Base-by-base conservation (phyloP, 176 grass and related monocot species). In the Cymbopogon citratus region DNA sequence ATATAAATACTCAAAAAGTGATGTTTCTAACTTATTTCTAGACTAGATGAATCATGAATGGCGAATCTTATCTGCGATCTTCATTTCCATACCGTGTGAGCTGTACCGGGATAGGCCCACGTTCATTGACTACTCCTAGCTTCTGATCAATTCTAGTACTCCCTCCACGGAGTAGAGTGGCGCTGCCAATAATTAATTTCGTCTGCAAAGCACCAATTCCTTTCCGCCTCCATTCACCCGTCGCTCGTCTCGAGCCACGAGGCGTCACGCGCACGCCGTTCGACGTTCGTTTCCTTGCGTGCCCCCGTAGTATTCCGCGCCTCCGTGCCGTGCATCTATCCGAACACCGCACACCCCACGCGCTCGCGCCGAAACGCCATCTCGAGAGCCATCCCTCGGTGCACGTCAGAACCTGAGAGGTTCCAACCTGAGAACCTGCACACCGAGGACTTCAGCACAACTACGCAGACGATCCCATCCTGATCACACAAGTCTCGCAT, bases 211-310 rank as follows among this genome's bases (percentile, higher is more conserved):
- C 45, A 69, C 68, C 65, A 75, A 75, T 59, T 12, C 69, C 69
- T 18, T 41, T 43, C n/a, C n/a, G n/a, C n/a, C n/a, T n/a, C n/a
- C n/a, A n/a, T n/a, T n/a, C n/a, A 12, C 70, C 69, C 77, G 64
- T 4, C 8, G 76, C 70, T 33, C 19, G n/a, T 21, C n/a, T 25
- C 56, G 56, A 60, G 0, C 9, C 56, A 24, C n/a, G 82, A 85
- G 77, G 51, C 76, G 51, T 85, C 82, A 70, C 63, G 44, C 41
- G 71, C 51, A 70, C 77, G 78, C 73, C 87, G 83, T 85, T 48
- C 77, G 78, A 65, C 87, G 83, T 85, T 48, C 59, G 49, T 34
- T 59, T 24, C 1, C 80, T 85, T 60, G 54, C 87, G 78, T 78
- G 71, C 14, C n/a, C 64, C 31, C 78, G 3, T 77, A 26, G 43